These are phyloP conservation scores for Puccinia coronata DNA, from an alignment of 1,284 basidiomycete genomes.

Conservation along the genomic window DNA sequence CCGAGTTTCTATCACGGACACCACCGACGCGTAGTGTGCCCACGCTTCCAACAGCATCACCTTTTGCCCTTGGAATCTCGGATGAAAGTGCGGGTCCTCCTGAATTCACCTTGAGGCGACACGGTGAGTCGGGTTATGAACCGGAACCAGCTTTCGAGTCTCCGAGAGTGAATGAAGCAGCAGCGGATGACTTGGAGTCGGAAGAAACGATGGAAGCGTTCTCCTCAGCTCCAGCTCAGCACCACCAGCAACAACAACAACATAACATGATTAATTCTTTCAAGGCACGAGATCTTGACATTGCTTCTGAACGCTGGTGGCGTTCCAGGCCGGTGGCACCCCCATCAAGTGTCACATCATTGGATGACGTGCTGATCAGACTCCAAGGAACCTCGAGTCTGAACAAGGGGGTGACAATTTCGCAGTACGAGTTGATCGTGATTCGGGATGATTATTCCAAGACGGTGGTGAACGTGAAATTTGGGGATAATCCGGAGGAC, in stretches of 20 bases:
- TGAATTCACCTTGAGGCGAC: no score
- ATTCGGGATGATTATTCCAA: constrained; percentile 49
- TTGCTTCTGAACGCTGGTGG: constrained; percentile 48
- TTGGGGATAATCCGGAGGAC: constrained; percentile 37
- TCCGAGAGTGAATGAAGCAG: background rate
- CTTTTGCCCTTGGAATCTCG: background rate
- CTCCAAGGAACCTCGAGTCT: constrained; percentile 44
- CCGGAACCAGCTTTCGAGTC: background rate
- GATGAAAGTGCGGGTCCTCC: background rate
- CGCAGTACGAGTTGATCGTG: constrained; percentile 38
- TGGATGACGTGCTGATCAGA: constrained; percentile 32
- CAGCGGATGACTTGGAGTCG: background rate
- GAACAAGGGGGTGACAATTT: constrained; percentile 18
- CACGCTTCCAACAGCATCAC: background rate
- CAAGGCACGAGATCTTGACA: constrained; percentile 47
- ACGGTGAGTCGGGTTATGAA: background rate
- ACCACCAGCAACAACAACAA: background rate
- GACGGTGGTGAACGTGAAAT: constrained; percentile 40
- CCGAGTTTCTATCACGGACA: background rate
- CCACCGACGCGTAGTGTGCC: background rate
- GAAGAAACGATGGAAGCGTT: constrained; percentile 2
- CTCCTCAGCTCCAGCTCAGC: constrained; percentile 4
- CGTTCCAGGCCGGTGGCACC: constrained; percentile 24
- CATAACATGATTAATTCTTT: background rate
- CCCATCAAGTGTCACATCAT: constrained; percentile 23